Evolutionary conservation across 257 asterid species (phyloP).

Genomic region (Solanum phureja): DNA sequence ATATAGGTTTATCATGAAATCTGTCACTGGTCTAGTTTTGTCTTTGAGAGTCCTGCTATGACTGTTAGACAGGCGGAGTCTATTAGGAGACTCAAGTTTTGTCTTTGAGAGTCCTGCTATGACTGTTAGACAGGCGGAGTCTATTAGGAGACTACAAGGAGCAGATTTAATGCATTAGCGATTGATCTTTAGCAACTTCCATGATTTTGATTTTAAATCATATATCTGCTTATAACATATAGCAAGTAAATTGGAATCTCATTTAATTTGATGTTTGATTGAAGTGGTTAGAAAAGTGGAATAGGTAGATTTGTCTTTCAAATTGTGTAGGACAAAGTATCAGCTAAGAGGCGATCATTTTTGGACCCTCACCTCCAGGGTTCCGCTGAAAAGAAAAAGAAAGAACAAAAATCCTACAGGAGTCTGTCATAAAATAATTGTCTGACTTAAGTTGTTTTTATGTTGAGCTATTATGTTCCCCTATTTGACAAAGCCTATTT

Average conservation of each 20-base stretch:
- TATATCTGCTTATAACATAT: neutral
- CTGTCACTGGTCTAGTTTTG: neutral
- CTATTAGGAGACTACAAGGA: neutral
- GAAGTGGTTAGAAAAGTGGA: neutral
- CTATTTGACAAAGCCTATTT: conserved; percentile 24
- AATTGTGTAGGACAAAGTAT: neutral
- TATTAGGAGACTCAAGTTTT: no score
- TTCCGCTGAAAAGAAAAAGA: neutral
- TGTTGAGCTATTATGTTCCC: conserved; percentile 7
- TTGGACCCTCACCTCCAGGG: neutral
- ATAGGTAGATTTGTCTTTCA: neutral
- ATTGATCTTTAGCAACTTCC: neutral
- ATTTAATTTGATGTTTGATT: neutral
- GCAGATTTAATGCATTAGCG: neutral
- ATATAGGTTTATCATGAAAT: neutral
- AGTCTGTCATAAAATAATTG: neutral
- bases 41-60: no score
- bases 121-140: neutral
- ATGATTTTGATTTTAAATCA: neutral
- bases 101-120: neutral
- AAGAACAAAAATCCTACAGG: neutral
- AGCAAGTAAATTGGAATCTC: neutral
- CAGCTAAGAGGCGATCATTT: neutral
- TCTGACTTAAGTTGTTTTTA: conserved; percentile 1
- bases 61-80: no score